Evolutionary conservation across 176 grass and related monocot genomes (phyloP), one percentile per base, ranked within the genome.

Genomic region (Puya raimondii): DNA sequence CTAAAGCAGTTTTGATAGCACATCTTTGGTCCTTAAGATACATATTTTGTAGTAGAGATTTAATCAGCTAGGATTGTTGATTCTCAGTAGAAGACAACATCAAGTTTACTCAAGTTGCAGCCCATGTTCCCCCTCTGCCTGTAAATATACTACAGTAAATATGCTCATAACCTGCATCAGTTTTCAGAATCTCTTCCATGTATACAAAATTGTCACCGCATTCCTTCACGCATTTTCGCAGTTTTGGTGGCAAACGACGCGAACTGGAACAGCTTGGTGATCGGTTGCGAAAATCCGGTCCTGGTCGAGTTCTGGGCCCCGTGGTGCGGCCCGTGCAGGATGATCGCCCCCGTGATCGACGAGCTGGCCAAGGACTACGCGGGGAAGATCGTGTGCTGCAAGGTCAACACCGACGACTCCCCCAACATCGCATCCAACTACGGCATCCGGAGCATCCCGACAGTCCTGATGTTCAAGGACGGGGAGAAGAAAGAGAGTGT

Each of bases 301-400:
- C 82, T 99, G 74, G 94, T 99, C 51, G 94, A 99, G 53, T 99
- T 99, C 74, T 99, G 94, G 94, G 94, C 94, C 23, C 94, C 94
- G 68, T 99, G 94, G 94, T 99, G 94, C 72, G 94, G 94, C 7
- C 94, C 89, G 10, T 99, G 94, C 87, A 64, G 84, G 76, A 93
- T 93, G 94, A 92, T 99, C 48, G 87, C 86, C 27, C 94, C 94
- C 78, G 77, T 93, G 73, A 90, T 93, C 53, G 84, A 90, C 33
- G 94, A 99, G 64, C 78, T 99, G 66, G 94, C 94, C 12, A 90
- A 90, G 76, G 82, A 99, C 7, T 99, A 99, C 61, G 84, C 78
- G 0, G 94, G 94, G 2, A 88, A 88, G 81, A 81, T 99, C 64
- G 80, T 53, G 47, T 92, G 89, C 80, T 90, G 80, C 86, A 87